Conservation (phyloP, 441 rosid genomes). For the Arabidopsis hybrid region DNA sequence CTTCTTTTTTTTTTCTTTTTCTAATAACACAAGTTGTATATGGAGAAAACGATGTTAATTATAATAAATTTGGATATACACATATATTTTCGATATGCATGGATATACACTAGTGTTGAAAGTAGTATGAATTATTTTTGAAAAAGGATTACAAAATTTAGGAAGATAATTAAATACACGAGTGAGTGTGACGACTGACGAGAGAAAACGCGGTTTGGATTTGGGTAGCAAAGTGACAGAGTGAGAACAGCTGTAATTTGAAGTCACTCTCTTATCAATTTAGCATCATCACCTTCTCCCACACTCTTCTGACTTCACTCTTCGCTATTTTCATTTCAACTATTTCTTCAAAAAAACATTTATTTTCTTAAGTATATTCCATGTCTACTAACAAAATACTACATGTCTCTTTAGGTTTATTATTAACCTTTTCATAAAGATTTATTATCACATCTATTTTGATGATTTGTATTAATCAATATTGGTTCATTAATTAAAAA, state of each 20-base stretch:
- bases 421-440: background rate
- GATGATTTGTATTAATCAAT: background rate
- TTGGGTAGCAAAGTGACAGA: constrained; percentile 43
- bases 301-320: constrained; percentile 44
- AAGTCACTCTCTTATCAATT: constrained; percentile 35
- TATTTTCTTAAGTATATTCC: background rate
- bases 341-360: background rate
- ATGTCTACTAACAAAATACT: background rate
- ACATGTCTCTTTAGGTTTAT: background rate
- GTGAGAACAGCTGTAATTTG: constrained; percentile 41
- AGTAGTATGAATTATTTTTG: background rate
- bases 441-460: background rate
- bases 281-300: constrained; percentile 32
- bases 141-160: background rate
- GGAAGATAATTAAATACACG: background rate
- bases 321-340: background rate
- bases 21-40: background rate
- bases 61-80: background rate
- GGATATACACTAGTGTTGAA: background rate
- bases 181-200: constrained; percentile 42
- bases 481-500: background rate
- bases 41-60: background rate
- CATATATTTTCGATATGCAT: background rate
- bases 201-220: constrained; percentile 46
- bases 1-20: background rate